These are phyloP conservation scores for Trichocladium uniseriatum DNA, from an alignment of 495 filamentous ascomycete species.

Conservation along the genomic window DNA sequence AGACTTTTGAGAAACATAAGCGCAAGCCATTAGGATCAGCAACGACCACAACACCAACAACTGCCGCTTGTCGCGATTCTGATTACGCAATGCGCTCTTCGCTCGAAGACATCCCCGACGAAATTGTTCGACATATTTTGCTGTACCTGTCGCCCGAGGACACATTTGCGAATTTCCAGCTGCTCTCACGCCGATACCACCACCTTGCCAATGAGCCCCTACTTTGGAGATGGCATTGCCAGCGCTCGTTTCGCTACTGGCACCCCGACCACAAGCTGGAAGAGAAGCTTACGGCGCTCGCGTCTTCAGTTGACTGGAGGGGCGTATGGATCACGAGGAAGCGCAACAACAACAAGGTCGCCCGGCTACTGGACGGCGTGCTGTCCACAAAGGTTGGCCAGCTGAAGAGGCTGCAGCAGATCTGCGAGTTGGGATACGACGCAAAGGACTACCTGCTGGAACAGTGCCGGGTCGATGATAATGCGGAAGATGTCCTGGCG, in stretches of 20 bases:
- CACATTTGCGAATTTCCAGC: conserved; percentile 41
- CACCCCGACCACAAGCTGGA: conserved; percentile 52
- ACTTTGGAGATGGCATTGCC: conserved; percentile 73
- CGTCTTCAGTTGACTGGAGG: conserved; percentile 67
- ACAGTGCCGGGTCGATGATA: conserved; percentile 50
- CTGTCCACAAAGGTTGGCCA: conserved; percentile 58
- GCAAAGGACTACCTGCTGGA: conserved; percentile 74
- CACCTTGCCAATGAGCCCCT: conserved; percentile 57
- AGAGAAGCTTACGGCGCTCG: conserved; percentile 40
- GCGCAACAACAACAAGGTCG: conserved; percentile 45
- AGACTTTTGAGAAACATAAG: neutral
- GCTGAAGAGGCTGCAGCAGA: conserved; percentile 55
- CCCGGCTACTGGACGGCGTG: conserved; percentile 56
- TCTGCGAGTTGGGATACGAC: conserved; percentile 71
- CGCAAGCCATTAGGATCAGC: too few species aligned
- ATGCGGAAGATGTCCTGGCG: conserved; percentile 66
- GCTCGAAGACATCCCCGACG: conserved; percentile 51
- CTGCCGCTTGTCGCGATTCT: too few species aligned
- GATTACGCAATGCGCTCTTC: conserved; percentile 18
- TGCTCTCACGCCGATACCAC: conserved; percentile 54
- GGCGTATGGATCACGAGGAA: conserved; percentile 54
- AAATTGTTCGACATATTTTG: conserved; percentile 64
- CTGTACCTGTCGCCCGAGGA: conserved; percentile 49
- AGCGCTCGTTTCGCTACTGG: conserved; percentile 61
- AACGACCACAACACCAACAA: too few species aligned